Conservation (phyloP, 768 basidiomycete species). For the Rubroboletus pulcherrimus region DNA sequence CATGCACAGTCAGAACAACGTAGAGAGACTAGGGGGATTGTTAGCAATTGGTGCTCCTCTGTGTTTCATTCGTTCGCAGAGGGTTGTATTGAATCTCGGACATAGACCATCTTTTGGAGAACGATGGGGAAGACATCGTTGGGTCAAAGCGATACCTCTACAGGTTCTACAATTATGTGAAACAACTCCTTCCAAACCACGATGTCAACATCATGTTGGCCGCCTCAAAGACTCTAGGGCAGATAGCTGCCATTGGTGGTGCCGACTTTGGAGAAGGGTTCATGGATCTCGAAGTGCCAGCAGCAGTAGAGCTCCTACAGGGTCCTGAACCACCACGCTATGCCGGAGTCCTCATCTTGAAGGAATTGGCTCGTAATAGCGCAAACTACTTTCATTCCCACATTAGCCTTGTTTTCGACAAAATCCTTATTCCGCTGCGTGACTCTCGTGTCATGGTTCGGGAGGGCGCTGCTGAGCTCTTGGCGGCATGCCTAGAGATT, state of each 20-base stretch:
- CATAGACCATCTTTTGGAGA: conserved; percentile 69
- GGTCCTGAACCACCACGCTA: conserved; percentile 80
- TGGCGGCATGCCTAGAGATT: conserved; percentile 92
- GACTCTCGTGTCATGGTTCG: conserved; percentile 88
- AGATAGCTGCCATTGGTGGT: conserved; percentile 81
- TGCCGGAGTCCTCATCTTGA: conserved; percentile 89
- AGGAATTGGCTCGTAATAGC: conserved; percentile 88
- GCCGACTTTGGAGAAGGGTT: conserved; percentile 82
- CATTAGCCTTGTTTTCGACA: conserved; percentile 85
- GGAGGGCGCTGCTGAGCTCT: conserved; percentile 88
- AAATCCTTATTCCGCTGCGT: conserved; percentile 85
- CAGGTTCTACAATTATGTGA: conserved; percentile 90
- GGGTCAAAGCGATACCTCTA: conserved; percentile 79
- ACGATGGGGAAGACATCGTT: conserved; percentile 75
- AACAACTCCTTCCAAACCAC: conserved; percentile 83
- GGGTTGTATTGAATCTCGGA: conserved; percentile 6
- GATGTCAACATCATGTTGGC: conserved; percentile 94
- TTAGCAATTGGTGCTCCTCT: conserved; percentile 72
- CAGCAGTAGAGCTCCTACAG: conserved; percentile 76
- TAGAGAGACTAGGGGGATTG: conserved; percentile 83
- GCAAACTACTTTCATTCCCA: conserved; percentile 85
- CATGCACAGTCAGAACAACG: conserved; percentile 73
- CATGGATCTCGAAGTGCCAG: conserved; percentile 86
- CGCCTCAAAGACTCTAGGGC: conserved; percentile 88
- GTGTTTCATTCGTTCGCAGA: neutral